These are phyloP conservation scores for Aspergillus saccharolyticus DNA, from an alignment of 495 filamentous ascomycete species.

Conservation along the genomic window DNA sequence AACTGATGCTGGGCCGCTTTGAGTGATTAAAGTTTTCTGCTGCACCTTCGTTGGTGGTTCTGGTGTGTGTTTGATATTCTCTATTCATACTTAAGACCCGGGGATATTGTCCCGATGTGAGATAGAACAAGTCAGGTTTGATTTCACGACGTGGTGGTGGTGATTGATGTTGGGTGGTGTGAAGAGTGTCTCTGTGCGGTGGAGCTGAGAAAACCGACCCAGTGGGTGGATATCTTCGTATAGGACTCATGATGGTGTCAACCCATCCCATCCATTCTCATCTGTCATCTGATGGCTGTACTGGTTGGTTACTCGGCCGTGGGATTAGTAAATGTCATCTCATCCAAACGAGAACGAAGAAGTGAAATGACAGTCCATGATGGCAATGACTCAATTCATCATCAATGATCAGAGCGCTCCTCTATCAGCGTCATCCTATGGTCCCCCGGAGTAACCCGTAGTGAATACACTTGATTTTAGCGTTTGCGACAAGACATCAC, in stretches of 20 bases:
- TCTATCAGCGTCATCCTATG: neutral
- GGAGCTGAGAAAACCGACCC: neutral
- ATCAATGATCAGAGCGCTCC: neutral
- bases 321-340: neutral
- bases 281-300: neutral
- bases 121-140: neutral
- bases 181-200: neutral
- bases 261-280: neutral
- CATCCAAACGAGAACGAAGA: neutral
- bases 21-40: neutral
- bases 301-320: neutral
- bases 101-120: neutral
- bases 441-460: neutral
- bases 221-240: neutral
- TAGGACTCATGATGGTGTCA: neutral
- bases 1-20: neutral
- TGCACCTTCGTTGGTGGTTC: neutral
- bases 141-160: neutral
- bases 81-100: neutral
- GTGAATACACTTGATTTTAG: neutral
- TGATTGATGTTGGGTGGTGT: neutral
- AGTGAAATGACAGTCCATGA: neutral
- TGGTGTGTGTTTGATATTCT: neutral
- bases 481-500: conserved; percentile 2
- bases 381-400: neutral